Base-by-base conservation (phyloP, 208 protist genomes). In the Crithidia expoeki region DNA sequence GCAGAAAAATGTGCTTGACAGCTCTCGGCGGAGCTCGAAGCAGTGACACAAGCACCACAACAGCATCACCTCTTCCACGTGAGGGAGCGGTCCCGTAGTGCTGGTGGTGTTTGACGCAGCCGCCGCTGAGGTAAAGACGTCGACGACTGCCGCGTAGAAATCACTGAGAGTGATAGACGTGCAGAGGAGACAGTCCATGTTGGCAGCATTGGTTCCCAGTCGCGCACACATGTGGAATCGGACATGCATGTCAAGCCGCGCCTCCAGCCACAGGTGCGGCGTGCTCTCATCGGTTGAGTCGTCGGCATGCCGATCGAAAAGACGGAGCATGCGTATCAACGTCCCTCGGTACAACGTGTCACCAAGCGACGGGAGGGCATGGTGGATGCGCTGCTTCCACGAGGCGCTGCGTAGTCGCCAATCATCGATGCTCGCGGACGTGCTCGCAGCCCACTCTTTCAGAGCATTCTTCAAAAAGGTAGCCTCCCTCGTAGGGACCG, bases 31-130 rank as follows among this genome's bases (percentile, higher is more conserved):
- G 49, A 89, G 72, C 61, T 89, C 74, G 44, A 84, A 80, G 46
- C 84, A 69, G 14, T 84, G 64, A 58, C 80, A 89, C 11, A 78
- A 32, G 19, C 70, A 65, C 84, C 80, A 86, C 23, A 89, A 46
- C 21, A 74, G 36, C 46, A 68, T 53, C 59, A 61, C 55, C 42
- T 84, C 80, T 4, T 44, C 32, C 27, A 65, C 46, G 17, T 40
- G 40, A 17, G 64, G 58, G 7, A 72, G 40, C 10, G 68, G 34
- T n/a, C n/a, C n/a, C 34, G 59, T 27, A 4, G 25, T n/a, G 17
- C 40, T 14, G 12, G 57, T 7, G 9, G 46, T 9, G 11, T 9
- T 27, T 10, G 17, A 33, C 2, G 36, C 33, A 40, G 14, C 19
- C 33, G 30, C 7, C 38, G 30, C 25, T 5, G 51, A 34, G 10